phyloP scores from a whole-genome alignment of 148 eudicot genomes.

The Silene conica region DNA sequence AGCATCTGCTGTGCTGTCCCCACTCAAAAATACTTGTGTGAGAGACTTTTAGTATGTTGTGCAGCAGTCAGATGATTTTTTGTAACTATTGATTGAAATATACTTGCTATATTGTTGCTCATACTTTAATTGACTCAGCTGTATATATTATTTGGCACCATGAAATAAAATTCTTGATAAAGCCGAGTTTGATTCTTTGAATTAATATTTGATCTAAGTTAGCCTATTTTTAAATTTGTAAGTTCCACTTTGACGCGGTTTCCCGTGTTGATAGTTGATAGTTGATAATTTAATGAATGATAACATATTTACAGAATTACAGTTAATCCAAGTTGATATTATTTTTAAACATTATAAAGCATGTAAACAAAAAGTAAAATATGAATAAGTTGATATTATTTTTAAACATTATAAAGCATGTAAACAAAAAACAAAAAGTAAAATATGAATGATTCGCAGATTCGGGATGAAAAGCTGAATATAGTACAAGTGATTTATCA shows the following conservation, averaged over 20 bases:
- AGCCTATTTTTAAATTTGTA: neutral
- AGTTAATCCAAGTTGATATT: neutral
- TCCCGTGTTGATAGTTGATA: no score
- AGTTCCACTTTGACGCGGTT: no score
- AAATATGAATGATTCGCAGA: no score
- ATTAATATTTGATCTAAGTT: neutral
- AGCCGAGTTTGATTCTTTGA: neutral
- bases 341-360: neutral
- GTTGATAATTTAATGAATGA: no score
- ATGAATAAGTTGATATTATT: neutral
- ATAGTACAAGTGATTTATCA: no score
- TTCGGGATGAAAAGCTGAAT: no score
- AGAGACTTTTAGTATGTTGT: neutral
- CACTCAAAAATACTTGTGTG: slow-evolving; percentile 7
- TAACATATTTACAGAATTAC: neutral
- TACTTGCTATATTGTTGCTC: slow-evolving; percentile 7
- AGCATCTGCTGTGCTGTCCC: slow-evolving; percentile 15
- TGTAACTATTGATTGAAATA: slow-evolving; percentile 18
- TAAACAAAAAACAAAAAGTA: neutral
- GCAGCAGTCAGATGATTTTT: slow-evolving; percentile 17
- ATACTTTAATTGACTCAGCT: slow-evolving; percentile 11
- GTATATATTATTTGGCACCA: slow-evolving; percentile 16
- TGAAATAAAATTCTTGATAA: slow-evolving; percentile 11
- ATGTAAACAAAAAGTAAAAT: neutral
- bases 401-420: neutral